Evolutionary conservation across 2,329 filamentous ascomycete species (phyloP), one percentile per base, ranked within the genome.

Genomic region (Leptographium wingfieldii): DNA sequence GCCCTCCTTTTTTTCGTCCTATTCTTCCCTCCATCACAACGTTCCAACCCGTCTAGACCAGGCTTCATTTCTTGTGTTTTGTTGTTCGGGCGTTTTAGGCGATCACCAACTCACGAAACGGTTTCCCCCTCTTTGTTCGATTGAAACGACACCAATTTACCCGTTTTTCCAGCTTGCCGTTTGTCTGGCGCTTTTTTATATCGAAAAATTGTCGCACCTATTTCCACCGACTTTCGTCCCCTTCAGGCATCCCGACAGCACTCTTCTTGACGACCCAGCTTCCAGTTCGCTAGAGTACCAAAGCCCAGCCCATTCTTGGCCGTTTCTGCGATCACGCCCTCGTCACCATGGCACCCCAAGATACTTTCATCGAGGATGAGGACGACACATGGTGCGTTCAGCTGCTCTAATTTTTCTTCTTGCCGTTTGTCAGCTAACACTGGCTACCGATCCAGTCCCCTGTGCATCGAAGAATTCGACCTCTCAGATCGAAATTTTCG

Each of bases 391-490:
- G 84, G 84, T 87, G 77, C 67, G 79, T 68, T 19, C 6, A 27
- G 6, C 40, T 57, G n/a, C 25, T 31, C 16, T n/a, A 22, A n/a
- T 1, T 22, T 5, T 11, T 9, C 19, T n/a, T 12, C 22, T 9
- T 14, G 10, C 9, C 29, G 35, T 46, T 25, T 12, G 10, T 29
- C n/a, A 70, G 71, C 59, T 73, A 10, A 51, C 27, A n/a, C 10
- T 27, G 31, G 14, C 3, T 27, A 22, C 11, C 46, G 9, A 57
- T 35, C 19, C 68, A 99, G 94, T 74, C 94, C 94, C 67, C 87
- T 99, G 65, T 99, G 94, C 72, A 95, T 99, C 70, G 94, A 99
- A 76, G 95, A 99, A 77, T 95, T 99, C 71, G 95, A 99, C 74
- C 84, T 99, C 57, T 95, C 91, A 51, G 94, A 99, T 78, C 89